phyloP scores from a whole-genome alignment of 2,329 filamentous ascomycete genomes.

The Tolypocladium tropicale region DNA sequence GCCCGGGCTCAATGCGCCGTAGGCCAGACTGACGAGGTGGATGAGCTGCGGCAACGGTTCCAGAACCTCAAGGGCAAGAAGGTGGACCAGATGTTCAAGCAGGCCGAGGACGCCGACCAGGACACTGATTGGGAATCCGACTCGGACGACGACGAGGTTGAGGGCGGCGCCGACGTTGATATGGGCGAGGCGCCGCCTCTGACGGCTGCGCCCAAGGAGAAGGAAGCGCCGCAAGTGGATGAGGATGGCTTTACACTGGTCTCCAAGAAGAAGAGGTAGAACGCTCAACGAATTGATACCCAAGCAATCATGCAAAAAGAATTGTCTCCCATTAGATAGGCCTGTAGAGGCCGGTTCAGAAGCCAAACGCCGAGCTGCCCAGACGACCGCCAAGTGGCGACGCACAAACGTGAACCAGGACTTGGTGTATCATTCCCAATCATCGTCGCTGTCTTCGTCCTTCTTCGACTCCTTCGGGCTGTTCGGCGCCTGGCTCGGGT shows the following conservation, averaged over 20 bases:
- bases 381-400: conserved; percentile 10
- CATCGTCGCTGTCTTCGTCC: conserved; percentile 28
- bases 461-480: conserved; percentile 49
- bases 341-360: conserved; percentile 7
- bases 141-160: conserved; percentile 48
- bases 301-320: conserved; percentile 11
- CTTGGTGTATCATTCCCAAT: conserved; percentile 8
- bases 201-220: conserved; percentile 48
- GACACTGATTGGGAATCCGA: conserved; percentile 54
- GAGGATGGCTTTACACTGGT: conserved; percentile 77
- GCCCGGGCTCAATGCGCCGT: conserved; percentile 53
- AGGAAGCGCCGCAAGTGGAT: conserved; percentile 60
- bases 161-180: conserved; percentile 46
- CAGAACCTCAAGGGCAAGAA: conserved; percentile 49
- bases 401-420: neutral
- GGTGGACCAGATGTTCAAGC: conserved; percentile 42
- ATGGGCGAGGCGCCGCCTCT: conserved; percentile 61
- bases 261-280: conserved; percentile 54
- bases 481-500: conserved; percentile 65
- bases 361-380: conserved; percentile 22
- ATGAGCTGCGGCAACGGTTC: conserved; percentile 53
- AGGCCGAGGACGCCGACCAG: conserved; percentile 42
- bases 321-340: conserved; percentile 1
- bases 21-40: conserved; percentile 56
- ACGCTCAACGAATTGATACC: conserved; percentile 12